Evolutionary conservation across 2,329 filamentous ascomycete species (phyloP), one percentile per base, ranked within the genome.

Genomic region (Fusarium sarcochroum): DNA sequence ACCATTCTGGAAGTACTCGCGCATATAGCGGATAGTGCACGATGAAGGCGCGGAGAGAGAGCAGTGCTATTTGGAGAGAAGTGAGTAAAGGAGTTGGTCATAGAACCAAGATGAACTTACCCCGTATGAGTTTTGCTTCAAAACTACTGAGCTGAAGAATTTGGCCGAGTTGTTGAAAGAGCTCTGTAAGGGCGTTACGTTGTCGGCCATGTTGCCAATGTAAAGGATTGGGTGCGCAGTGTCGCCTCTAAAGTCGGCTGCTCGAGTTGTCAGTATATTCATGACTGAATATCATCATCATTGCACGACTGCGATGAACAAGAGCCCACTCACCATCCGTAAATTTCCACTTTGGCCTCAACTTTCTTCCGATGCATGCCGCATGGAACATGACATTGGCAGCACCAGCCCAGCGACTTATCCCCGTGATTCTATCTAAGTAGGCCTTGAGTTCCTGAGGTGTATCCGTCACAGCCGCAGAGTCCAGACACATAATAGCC

Each of bases 81-180:
- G 38, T 67, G n/a, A 69, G 54, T 13, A 8, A 35, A 35, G 3
- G 25, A 7, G 17, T 14, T 6, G 6, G 11, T 9, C 5, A 18
- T 13, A 20, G 17, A 7, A 15, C 11, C 8, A 5, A 7, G 15
- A 18, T 10, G 7, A 11, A 75, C 82, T 76, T 77, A 85, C 84
- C 6, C 85, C 85, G 40, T 83, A 86, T 1, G 82, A 82, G 44
- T 86, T 82, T 68, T 86, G 84, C 14, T 82, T 77, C 25, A 87
- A 72, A 7, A 87, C 75, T 1, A 80, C 78, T 0, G 84, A 85
- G 15, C 78, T 80, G 0, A 78, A 78, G 50, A 86, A 87, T 1
- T 79, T 77, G 4, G 73, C 76, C 17, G 76, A 81, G 76, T 83
- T 83, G 58, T 81, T 83, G n/a, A 77, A 60, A 6, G 84, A 83